A percentile compares a stretch with the other conserved stretches of the same genome.
Evolutionary conservation across 2,329 filamentous ascomycete species (phyloP).

Genomic region (Xylaria polymorpha): DNA sequence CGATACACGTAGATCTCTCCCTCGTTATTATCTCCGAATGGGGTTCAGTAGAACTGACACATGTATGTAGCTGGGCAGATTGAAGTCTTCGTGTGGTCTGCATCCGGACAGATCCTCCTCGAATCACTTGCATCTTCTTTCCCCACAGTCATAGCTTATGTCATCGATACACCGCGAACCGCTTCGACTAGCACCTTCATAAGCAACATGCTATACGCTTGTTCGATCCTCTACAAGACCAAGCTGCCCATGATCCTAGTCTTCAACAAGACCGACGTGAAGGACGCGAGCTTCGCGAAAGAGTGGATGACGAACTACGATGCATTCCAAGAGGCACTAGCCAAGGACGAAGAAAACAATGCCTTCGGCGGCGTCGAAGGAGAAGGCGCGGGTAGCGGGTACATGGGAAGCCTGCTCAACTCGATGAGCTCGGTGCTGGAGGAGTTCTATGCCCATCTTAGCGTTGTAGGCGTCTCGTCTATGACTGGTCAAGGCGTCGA

Average conservation of each 20-base stretch:
- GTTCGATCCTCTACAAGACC: conserved; percentile 98
- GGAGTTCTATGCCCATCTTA: conserved; percentile 95
- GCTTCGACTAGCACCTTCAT: conserved; percentile 97
- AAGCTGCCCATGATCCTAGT: conserved; percentile 98
- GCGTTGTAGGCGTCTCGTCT: conserved; percentile 90
- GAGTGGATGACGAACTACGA: conserved; percentile 99
- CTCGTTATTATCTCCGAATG: neutral
- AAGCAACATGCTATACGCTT: conserved; percentile 99
- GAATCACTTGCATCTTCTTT: conserved; percentile 94
- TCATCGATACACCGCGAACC: conserved; percentile 96
- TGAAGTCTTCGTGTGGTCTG: conserved; percentile 98
- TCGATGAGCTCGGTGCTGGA: conserved; percentile 98
- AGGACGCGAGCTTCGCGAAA: conserved; percentile 89
- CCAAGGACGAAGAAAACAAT: conserved; percentile 81
- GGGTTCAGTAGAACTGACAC: conserved; percentile 10
- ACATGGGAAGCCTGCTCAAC: conserved; percentile 95
- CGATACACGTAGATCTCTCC: conserved; percentile 73
- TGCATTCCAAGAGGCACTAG: conserved; percentile 87
- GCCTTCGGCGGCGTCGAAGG: conserved; percentile 79
- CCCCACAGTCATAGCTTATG: conserved; percentile 95
- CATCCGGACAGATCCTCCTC: conserved; percentile 91
- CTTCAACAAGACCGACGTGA: conserved; percentile 98
- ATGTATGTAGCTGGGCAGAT: conserved; percentile 78
- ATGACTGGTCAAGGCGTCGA: conserved; percentile 93
- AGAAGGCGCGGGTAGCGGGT: conserved; percentile 81